These are phyloP conservation scores for Neospermospora avenae DNA, from an alignment of 2,329 filamentous ascomycete genomes.

Conservation along the genomic window DNA sequence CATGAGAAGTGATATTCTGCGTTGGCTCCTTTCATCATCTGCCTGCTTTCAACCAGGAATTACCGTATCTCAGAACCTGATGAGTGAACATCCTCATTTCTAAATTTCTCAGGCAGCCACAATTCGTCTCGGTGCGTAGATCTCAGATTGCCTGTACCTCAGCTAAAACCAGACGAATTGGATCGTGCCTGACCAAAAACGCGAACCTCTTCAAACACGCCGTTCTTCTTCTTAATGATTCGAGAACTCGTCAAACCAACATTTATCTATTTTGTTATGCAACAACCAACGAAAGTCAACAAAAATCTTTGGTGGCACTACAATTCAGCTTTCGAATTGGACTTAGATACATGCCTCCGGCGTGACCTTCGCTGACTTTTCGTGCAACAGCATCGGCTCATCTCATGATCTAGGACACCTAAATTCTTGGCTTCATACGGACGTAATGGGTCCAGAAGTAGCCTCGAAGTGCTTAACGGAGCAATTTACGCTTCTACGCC, in stretches of 20 bases:
- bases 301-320: background rate
- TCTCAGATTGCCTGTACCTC: background rate
- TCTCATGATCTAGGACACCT: background rate
- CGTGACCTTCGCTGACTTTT: constrained; percentile 5
- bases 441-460: background rate
- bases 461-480: background rate
- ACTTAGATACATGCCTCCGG: background rate
- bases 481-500: background rate
- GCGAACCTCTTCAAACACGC: background rate
- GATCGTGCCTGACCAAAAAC: background rate
- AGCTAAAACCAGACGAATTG: too few species aligned
- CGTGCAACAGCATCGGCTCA: constrained; percentile 1
- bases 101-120: too few species aligned
- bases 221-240: background rate
- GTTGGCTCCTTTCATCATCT: too few species aligned
- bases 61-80: too few species aligned
- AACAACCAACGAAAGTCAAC: background rate
- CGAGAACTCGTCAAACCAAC: background rate
- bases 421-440: background rate
- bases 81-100: too few species aligned
- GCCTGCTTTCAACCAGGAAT: too few species aligned
- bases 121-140: background rate
- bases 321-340: background rate
- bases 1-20: too few species aligned
- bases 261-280: background rate